phyloP scores from a whole-genome alignment of 192 early-diverging fungal genomes.

The Dissophora globulifera region DNA sequence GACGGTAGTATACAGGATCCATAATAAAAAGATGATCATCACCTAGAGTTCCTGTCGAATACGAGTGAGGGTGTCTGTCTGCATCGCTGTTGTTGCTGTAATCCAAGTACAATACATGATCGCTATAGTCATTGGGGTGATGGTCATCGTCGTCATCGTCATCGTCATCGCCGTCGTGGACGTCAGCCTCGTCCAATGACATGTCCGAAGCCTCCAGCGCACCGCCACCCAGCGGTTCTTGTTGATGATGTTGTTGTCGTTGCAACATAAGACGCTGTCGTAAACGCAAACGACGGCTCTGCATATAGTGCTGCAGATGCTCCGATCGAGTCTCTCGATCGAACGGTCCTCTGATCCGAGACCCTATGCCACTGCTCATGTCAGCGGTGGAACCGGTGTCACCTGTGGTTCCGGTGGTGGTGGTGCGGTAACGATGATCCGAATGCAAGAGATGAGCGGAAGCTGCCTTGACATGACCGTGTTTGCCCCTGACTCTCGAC shows the following conservation, averaged over 20 bases:
- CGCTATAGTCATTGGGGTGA: no score
- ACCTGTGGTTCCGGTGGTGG: neutral
- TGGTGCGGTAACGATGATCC: neutral
- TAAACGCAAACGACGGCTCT: conserved; percentile 29
- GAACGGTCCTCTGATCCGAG: neutral
- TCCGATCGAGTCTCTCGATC: conserved; percentile 14
- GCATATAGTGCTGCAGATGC: conserved; percentile 34
- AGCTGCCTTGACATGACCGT: conserved; percentile 19
- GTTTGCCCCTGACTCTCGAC: conserved; percentile 28
- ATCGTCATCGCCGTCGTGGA: conserved; percentile 3
- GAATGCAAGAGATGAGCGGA: no score
- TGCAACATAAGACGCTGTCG: conserved; percentile 16
- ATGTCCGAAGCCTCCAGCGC: conserved; percentile 28
- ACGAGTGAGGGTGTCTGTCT: no score
- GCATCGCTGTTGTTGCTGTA: no score
- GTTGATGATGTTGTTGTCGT: neutral
- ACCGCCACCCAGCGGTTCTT: neutral
- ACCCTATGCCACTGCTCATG: no score
- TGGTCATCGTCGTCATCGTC: neutral
- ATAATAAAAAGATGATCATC: conserved; percentile 1
- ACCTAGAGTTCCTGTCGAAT: no score
- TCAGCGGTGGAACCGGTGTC: no score
- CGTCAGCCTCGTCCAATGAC: conserved; percentile 26
- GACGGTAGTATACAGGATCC: conserved; percentile 20
- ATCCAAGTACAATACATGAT: no score